Evolutionary conservation across 2,329 filamentous ascomycete species (phyloP).

Genomic region (Trichophaea hybrida): DNA sequence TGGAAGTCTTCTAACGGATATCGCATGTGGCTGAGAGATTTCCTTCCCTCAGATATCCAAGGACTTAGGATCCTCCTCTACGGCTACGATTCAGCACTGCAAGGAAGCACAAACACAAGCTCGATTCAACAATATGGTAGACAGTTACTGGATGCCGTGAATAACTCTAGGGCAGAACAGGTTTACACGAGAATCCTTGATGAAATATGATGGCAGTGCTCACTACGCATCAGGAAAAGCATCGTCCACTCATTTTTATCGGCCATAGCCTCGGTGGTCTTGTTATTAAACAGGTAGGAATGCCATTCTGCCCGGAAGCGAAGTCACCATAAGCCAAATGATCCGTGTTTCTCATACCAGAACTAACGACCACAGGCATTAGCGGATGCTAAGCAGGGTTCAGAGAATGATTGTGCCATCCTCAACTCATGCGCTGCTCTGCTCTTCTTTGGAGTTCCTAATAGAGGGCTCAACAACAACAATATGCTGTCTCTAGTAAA

Average conservation of each 20-base stretch:
- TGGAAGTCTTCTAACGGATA: conserved; percentile 27
- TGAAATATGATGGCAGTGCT: not conserved
- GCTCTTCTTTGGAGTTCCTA: not conserved
- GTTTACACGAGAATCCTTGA: not conserved
- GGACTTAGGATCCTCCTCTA: conserved; percentile 30
- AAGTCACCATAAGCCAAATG: no score
- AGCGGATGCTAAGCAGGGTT: not conserved
- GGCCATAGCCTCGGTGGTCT: conserved; percentile 1
- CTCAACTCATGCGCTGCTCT: not conserved
- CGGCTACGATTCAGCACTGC: conserved; percentile 31
- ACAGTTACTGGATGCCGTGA: not conserved
- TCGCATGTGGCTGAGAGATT: conserved; percentile 29
- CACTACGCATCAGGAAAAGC: not conserved
- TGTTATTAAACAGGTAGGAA: not conserved
- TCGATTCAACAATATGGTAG: not conserved
- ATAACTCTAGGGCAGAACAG: not conserved
- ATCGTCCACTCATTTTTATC: conserved; percentile 3
- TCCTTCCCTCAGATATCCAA: conserved; percentile 27
- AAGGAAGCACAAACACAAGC: conserved; percentile 1
- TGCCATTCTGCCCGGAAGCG: no score
- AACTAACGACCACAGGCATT: not conserved
- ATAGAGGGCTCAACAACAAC: not conserved
- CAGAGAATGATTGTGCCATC: not conserved
- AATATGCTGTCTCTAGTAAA: not conserved
- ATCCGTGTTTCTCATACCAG: no score